Evolutionary conservation across 2,329 filamentous ascomycete genomes (phyloP).

Genomic region (Apiospora saccharicola): DNA sequence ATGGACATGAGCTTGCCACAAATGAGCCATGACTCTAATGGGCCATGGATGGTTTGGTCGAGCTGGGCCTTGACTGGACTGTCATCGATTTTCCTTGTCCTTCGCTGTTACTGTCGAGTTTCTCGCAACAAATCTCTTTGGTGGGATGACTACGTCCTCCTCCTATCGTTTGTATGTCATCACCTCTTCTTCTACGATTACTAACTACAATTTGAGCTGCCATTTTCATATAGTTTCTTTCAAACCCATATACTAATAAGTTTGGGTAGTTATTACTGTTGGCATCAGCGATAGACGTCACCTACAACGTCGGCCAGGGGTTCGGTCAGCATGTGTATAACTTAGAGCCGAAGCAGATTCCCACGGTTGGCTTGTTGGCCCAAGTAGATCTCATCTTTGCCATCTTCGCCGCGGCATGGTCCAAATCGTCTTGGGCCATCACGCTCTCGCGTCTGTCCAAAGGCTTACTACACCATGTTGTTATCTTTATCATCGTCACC

Average conservation of each 20-base stretch:
- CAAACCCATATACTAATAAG: neutral
- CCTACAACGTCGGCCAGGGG: slow-evolving; percentile 13
- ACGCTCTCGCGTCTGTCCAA: slow-evolving; percentile 40
- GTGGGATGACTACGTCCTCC: slow-evolving; percentile 40
- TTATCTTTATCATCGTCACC: slow-evolving; percentile 38
- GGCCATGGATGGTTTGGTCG: slow-evolving; percentile 19
- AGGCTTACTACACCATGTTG: slow-evolving; percentile 29
- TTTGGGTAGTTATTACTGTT: neutral
- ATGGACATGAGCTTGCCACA: neutral
- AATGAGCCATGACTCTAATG: neutral
- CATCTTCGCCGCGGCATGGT: slow-evolving; percentile 38
- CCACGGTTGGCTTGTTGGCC: slow-evolving; percentile 25
- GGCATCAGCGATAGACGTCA: neutral
- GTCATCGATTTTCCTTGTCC: neutral
- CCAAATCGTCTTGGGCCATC: slow-evolving; percentile 43
- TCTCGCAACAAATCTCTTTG: slow-evolving; percentile 29
- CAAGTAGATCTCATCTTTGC: slow-evolving; percentile 31
- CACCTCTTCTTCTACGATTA: neutral
- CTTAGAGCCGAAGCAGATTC: slow-evolving; percentile 31
- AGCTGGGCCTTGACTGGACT: slow-evolving; percentile 1
- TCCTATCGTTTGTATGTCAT: slow-evolving; percentile 36
- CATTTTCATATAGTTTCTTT: neutral
- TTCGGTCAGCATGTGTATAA: slow-evolving; percentile 24
- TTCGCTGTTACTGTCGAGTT: neutral
- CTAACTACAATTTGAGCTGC: neutral